phyloP scores from a whole-genome alignment of 2,329 filamentous ascomycete genomes.

The Phialophora chinensis region DNA sequence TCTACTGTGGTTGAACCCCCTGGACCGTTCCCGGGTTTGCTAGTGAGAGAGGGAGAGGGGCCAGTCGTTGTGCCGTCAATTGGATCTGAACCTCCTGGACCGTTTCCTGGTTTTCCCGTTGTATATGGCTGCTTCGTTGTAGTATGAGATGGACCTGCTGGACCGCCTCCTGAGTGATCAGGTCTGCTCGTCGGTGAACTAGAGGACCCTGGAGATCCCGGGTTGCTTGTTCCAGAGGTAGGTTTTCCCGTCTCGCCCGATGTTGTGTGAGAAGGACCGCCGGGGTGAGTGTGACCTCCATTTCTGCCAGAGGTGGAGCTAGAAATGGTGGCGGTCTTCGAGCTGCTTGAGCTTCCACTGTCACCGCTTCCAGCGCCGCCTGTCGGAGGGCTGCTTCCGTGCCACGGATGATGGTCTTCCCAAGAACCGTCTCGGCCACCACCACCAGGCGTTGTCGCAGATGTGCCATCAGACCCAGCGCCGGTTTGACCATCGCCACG shows the following conservation, averaged over 20 bases:
- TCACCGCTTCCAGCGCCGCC: neutral
- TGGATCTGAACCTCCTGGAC: neutral
- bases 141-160: neutral
- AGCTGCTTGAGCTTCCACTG: neutral
- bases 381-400: conserved; percentile 19
- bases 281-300: neutral
- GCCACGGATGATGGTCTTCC: conserved; percentile 29
- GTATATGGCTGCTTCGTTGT: conserved; percentile 10
- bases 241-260: neutral
- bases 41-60: neutral
- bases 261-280: conserved; percentile 1
- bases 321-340: neutral
- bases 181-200: conserved; percentile 1
- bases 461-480: neutral
- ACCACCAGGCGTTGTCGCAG: neutral
- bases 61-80: neutral
- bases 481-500: conserved; percentile 10
- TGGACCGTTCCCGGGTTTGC: neutral
- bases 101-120: neutral
- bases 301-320: neutral
- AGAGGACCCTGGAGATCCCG: neutral
- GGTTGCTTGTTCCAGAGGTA: neutral
- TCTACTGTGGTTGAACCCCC: neutral
- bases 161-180: conserved; percentile 1
- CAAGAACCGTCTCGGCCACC: conserved; percentile 14